Percentiles rank a stretch among this genome's conserved stretches.
Evolutionary conservation across 441 rosid genomes (phyloP).

Genomic region (Arabidopsis hybrid): DNA sequence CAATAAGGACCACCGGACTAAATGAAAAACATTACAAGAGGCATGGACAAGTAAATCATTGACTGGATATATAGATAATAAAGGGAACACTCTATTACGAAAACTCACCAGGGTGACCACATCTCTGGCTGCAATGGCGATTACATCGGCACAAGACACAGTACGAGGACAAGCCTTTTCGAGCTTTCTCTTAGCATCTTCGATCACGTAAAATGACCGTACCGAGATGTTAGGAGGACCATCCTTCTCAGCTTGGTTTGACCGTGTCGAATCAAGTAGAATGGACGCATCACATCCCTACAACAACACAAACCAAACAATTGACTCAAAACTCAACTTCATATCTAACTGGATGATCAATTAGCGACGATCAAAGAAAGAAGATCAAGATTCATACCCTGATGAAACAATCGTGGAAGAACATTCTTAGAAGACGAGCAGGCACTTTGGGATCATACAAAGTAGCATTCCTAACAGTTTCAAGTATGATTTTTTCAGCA

Average conservation of each 20-base stretch:
- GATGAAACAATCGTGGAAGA: conserved; percentile 90
- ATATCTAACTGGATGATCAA: neutral
- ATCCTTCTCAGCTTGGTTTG: conserved; percentile 81
- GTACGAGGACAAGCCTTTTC: conserved; percentile 71
- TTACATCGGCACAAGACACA: conserved; percentile 70
- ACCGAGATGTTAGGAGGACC: conserved; percentile 79
- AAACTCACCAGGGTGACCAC: conserved; percentile 63
- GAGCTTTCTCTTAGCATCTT: conserved; percentile 71
- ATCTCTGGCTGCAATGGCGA: conserved; percentile 81
- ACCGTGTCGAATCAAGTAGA: conserved; percentile 64
- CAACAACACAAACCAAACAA: conserved; percentile 12
- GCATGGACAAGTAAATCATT: conserved; percentile 11
- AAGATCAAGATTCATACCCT: conserved; percentile 51
- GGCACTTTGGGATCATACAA: conserved; percentile 78
- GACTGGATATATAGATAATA: neutral
- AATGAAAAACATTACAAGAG: neutral
- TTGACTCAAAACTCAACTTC: neutral
- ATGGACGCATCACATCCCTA: conserved; percentile 88
- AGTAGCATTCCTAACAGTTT: conserved; percentile 64
- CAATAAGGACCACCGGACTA: conserved; percentile 80
- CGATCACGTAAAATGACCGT: conserved; percentile 75
- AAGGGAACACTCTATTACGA: conserved; percentile 1
- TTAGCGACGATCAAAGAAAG: neutral
- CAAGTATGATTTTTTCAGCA: conserved; percentile 66
- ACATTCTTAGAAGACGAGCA: conserved; percentile 84